Conservation (phyloP, 495 filamentous ascomycete species). For the Pyronema domesticum region DNA sequence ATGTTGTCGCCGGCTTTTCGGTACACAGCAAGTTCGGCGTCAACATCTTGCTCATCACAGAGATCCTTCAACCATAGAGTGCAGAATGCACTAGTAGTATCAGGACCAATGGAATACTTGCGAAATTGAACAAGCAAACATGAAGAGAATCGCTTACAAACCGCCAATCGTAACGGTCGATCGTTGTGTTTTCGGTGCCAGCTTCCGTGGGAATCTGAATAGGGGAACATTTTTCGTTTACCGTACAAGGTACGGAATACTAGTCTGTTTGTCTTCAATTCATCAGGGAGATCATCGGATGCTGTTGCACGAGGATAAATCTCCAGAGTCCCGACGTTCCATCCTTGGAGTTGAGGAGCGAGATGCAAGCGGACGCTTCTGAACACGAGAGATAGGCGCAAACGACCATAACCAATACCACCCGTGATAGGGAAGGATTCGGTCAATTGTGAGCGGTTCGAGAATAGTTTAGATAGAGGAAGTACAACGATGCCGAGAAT, state of each 20-base stretch:
- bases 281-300: not conserved
- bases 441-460: constrained; percentile 38
- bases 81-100: constrained; percentile 40
- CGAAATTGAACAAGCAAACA: constrained; percentile 37
- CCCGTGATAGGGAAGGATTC: constrained; percentile 38
- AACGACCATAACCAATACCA: constrained; percentile 46
- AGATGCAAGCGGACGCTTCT: constrained; percentile 42
- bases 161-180: not conserved
- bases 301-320: not conserved
- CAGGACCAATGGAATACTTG: constrained; percentile 25
- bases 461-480: constrained; percentile 37
- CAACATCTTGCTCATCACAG: constrained; percentile 40
- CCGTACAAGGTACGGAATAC: constrained; percentile 5
- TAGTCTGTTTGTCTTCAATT: not conserved
- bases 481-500: constrained; percentile 47
- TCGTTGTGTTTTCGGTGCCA: not conserved
- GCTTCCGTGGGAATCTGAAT: not conserved
- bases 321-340: constrained; percentile 35
- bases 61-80: constrained; percentile 47
- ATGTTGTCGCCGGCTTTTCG: constrained; percentile 15
- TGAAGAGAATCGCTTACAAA: constrained; percentile 39
- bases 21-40: constrained; percentile 32
- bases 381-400: constrained; percentile 47
- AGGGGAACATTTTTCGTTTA: constrained; percentile 1
- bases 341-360: constrained; percentile 36